phyloP scores from a whole-genome alignment of 2,329 filamentous ascomycete species.

The Dissoconium aciculare region DNA sequence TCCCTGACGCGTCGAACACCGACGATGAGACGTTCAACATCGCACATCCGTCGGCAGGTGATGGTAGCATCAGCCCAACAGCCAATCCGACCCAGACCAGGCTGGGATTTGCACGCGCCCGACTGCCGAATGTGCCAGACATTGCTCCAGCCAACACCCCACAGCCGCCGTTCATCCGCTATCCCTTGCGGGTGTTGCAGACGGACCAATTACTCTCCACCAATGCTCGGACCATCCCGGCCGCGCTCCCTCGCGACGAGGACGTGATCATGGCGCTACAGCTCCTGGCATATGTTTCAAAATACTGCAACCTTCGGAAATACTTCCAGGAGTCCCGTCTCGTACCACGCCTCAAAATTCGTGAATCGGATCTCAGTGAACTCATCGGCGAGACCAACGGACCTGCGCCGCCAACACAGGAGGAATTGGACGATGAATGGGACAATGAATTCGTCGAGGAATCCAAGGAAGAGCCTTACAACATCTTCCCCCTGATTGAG shows the following conservation, averaged over 20 bases:
- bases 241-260: constrained; percentile 89
- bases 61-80: constrained; percentile 66
- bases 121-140: constrained; percentile 42
- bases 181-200: constrained; percentile 15
- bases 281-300: constrained; percentile 90
- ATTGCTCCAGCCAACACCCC: constrained; percentile 62
- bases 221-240: constrained; percentile 54
- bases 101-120: constrained; percentile 17
- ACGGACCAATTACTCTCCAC: constrained; percentile 17
- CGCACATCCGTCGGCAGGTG: constrained; percentile 67
- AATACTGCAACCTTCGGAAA: constrained; percentile 88
- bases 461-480: constrained; percentile 31
- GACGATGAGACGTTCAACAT: constrained; percentile 88
- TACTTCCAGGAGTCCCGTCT: constrained; percentile 94
- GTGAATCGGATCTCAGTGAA: constrained; percentile 68
- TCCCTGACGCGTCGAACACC: constrained; percentile 67
- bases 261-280: constrained; percentile 97
- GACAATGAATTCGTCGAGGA: constrained; percentile 60
- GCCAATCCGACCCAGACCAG: constrained; percentile 44
- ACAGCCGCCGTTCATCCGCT: constrained; percentile 38
- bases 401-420: constrained; percentile 26
- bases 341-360: constrained; percentile 80
- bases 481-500: constrained; percentile 95
- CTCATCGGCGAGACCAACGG: constrained; percentile 38
- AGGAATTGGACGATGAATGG: constrained; percentile 60